Base-by-base conservation (phyloP, 148 eudicot species). In the Fagopyrum esculentum region DNA sequence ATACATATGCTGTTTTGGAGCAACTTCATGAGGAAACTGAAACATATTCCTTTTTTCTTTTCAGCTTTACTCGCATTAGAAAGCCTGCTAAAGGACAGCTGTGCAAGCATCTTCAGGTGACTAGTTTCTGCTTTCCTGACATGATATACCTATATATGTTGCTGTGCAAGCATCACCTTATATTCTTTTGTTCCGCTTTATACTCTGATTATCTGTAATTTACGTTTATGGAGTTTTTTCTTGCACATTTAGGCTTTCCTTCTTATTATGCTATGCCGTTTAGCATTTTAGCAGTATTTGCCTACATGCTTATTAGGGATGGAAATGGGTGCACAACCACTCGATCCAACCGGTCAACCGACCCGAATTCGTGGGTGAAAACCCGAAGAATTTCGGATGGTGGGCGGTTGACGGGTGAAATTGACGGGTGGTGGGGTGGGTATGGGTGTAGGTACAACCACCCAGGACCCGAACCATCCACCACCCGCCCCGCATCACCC, bases 101-200 rank as follows among this genome's bases (percentile, higher is more conserved):
- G 29, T 94, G 98, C 87, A 94, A 90, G 76, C 98, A 94, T 83
- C 85, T 80, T 83, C 97, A 91, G 93, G 98, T 94, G 63, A 84
- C 74, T 82, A 77, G 77, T 74, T 73, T 54, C 57, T 76, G 52
- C 19, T 51, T 19, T 49, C 6, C 17, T 19, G 30, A 7, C 40
- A 55, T 55, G 60, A 43, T 64, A 64, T 26, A 64, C 5, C 10
- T 19, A 45, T 40, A 40, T 46, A 44, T 70, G 49, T 50, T 45
- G 45, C 73, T 60, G 10, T 70, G 10, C 11, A 35, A 35, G 40
- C 40, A 9, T 19, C 4, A 71, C 40, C 47, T 45, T 8, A 70
- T 70, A 17, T 46, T 17, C 30, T 16, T 46, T 45, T 71, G 52
- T 45, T 71, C 54, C 10, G 73, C 48, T 70, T 63, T 29, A 63